These are phyloP conservation scores for Wickerhamomyces pijperi DNA, from an alignment of 805 yeast genomes.

Conservation along the genomic window DNA sequence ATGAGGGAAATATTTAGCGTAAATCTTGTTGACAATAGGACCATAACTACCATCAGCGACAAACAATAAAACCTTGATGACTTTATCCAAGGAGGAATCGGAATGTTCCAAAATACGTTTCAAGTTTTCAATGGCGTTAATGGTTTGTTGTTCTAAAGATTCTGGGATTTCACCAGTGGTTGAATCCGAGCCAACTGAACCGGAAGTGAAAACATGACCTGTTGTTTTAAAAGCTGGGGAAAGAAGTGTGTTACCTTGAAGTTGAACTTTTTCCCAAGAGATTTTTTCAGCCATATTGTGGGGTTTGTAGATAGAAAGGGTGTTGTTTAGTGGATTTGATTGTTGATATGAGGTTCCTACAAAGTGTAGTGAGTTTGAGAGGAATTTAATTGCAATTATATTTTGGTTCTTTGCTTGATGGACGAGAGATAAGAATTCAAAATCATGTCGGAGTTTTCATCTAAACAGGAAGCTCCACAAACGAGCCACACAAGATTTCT, in stretches of 20 bases:
- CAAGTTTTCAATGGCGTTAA: slow-evolving; percentile 31
- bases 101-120: slow-evolving; percentile 29
- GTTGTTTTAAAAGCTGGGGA: slow-evolving; percentile 31
- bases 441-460: too few species aligned
- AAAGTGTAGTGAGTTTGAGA: too few species aligned
- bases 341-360: too few species aligned
- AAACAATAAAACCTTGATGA: slow-evolving; percentile 39
- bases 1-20: slow-evolving; percentile 32
- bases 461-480: too few species aligned
- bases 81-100: slow-evolving; percentile 34
- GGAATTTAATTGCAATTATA: too few species aligned
- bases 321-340: too few species aligned
- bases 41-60: slow-evolving; percentile 32
- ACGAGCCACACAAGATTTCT: too few species aligned
- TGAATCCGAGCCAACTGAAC: slow-evolving; percentile 31
- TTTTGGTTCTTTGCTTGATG: too few species aligned
- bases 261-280: slow-evolving; percentile 25
- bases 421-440: too few species aligned
- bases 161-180: slow-evolving; percentile 30
- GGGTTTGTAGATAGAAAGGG: too few species aligned
- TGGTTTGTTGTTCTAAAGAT: slow-evolving; percentile 33
- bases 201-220: slow-evolving; percentile 35
- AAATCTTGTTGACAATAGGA: slow-evolving; percentile 32
- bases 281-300: slow-evolving; percentile 14
- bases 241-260: slow-evolving; percentile 21